These are phyloP conservation scores for Diplodia mutila DNA, from an alignment of 2,329 filamentous ascomycete species.

Conservation along the genomic window DNA sequence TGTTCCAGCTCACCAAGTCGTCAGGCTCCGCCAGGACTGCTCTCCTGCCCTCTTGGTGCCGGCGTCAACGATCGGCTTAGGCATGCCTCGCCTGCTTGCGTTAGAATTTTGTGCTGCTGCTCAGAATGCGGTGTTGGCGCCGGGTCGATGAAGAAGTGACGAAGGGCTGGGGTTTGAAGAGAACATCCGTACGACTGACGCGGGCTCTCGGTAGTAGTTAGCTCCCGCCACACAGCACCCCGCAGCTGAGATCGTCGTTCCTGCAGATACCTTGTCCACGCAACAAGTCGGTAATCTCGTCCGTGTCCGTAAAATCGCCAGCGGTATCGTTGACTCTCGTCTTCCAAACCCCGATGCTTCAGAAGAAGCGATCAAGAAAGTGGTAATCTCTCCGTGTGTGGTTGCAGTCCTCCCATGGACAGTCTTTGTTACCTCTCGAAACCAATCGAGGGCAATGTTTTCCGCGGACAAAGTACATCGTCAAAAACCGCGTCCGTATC, in stretches of 20 bases:
- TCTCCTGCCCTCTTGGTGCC: constrained; percentile 25
- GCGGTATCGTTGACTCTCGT: constrained; percentile 27
- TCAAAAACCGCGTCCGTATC: constrained; percentile 79
- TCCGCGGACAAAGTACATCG: constrained; percentile 87
- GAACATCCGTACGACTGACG: constrained; percentile 10
- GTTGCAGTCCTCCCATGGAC: constrained; percentile 84
- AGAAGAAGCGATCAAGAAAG: constrained; percentile 28
- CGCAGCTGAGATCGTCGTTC: constrained; percentile 18
- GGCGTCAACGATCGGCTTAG: constrained; percentile 26
- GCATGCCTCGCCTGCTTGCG: constrained; percentile 22
- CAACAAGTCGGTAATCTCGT: constrained; percentile 33
- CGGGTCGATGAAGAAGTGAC: not conserved
- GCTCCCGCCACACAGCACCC: constrained; percentile 9
- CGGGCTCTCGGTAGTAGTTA: constrained; percentile 5
- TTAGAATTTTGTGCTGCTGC: not conserved
- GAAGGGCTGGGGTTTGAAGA: constrained; percentile 1
- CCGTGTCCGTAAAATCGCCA: constrained; percentile 32
- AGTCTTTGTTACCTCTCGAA: constrained; percentile 91
- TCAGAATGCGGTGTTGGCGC: constrained; percentile 7
- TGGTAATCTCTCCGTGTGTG: constrained; percentile 72
- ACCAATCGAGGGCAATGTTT: constrained; percentile 58
- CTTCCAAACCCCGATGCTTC: constrained; percentile 29
- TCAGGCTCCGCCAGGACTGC: constrained; percentile 20
- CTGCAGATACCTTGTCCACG: not conserved
- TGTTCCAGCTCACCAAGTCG: constrained; percentile 25